Percentiles rank a stretch among this genome's conserved stretches.
phyloP scores from a whole-genome alignment of 164 flowering plant species.

The Dillenia suffruticosa region DNA sequence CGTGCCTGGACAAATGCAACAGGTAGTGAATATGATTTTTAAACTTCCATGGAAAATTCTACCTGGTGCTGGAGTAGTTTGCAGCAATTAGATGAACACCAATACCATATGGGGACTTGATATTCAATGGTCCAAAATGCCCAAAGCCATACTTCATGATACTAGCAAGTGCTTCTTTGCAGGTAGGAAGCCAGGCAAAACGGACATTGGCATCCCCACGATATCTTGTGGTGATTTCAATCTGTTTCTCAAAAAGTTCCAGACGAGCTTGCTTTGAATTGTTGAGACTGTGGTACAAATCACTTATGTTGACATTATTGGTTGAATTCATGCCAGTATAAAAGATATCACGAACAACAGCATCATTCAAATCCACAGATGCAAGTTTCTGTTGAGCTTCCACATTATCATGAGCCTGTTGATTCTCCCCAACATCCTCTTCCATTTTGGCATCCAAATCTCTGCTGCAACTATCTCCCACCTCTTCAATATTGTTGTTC shows the following conservation, averaged over 20 bases:
- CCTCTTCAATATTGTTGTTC: conserved; percentile 20
- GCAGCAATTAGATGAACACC: conserved; percentile 76
- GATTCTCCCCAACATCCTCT: conserved; percentile 28
- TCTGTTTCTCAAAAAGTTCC: conserved; percentile 72
- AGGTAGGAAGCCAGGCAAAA: conserved; percentile 80
- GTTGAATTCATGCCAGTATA: conserved; percentile 30
- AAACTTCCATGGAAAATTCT: neutral
- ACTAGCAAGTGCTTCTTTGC: conserved; percentile 37
- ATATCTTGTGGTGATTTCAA: conserved; percentile 46
- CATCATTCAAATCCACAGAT: conserved; percentile 22
- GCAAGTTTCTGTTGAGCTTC: conserved; percentile 5
- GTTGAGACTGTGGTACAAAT: conserved; percentile 30
- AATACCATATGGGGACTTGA: conserved; percentile 41
- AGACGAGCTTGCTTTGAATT: conserved; percentile 28
- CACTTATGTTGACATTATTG: conserved; percentile 32
- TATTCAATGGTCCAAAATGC: conserved; percentile 25
- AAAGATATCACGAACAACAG: conserved; percentile 37
- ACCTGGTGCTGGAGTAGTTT: conserved; percentile 57
- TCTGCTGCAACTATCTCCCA: conserved; percentile 22
- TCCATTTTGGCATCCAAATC: conserved; percentile 17
- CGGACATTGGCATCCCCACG: conserved; percentile 80
- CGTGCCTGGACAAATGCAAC: too few relatives aligned
- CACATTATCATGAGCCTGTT: conserved; percentile 10
- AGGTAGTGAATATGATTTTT: too few relatives aligned
- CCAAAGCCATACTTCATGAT: conserved; percentile 70